phyloP scores from a whole-genome alignment of 2,329 filamentous ascomycete genomes.

The Claviceps capensis region DNA sequence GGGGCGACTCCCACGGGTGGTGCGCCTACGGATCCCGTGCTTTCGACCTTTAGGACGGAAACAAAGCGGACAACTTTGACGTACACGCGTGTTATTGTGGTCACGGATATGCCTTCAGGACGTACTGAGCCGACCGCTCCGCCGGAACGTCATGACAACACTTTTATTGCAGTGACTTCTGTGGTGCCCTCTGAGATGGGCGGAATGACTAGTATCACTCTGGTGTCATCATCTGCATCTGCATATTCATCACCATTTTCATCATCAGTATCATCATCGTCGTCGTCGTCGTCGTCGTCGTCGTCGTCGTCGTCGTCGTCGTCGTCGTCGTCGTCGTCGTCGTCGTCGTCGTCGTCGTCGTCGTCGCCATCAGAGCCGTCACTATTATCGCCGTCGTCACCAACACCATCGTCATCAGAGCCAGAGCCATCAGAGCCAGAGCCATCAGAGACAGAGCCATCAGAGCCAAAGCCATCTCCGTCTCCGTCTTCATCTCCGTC shows the following conservation, averaged over 20 bases:
- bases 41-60: constrained; percentile 1
- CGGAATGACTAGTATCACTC: neutral
- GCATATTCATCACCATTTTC: neutral
- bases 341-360: neutral
- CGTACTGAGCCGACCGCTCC: neutral
- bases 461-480: neutral
- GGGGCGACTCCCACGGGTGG: constrained; percentile 2
- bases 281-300: neutral
- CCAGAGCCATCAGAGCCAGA: neutral
- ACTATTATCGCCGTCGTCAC: neutral
- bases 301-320: neutral
- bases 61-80: neutral
- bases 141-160: neutral
- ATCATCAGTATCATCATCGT: neutral
- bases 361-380: neutral
- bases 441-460: no score
- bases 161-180: neutral
- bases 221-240: neutral
- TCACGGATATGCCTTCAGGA: neutral
- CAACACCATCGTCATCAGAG: neutral
- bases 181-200: neutral
- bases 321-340: neutral
- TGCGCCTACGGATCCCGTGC: neutral
- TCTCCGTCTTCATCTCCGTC: neutral
- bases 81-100: neutral